These are phyloP conservation scores for Ormosia emarginata DNA, from an alignment of 306 rosid genomes.

Conservation along the genomic window DNA sequence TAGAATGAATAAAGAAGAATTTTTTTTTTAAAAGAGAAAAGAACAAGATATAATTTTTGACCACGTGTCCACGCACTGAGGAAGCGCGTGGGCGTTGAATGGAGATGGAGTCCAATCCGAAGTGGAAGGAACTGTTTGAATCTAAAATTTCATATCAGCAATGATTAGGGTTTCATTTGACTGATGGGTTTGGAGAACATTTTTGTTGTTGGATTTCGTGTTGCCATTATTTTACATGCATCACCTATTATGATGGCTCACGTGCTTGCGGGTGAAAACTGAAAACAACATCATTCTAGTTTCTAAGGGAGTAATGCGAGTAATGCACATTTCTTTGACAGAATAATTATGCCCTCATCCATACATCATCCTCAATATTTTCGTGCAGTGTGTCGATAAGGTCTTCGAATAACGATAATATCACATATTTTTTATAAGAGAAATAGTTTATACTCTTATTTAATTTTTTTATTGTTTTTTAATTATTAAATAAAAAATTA, in stretches of 20 bases:
- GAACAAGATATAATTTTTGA: neutral
- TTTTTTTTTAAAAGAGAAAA: neutral
- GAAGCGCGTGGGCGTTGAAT: neutral
- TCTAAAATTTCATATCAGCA: slow-evolving; percentile 42
- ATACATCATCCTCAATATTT: slow-evolving; percentile 45
- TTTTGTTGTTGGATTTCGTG: slow-evolving; percentile 20
- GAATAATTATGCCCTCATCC: slow-evolving; percentile 36
- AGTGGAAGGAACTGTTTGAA: slow-evolving; percentile 9
- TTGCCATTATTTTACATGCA: slow-evolving; percentile 13
- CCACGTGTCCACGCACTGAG: neutral
- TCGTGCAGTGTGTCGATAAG: slow-evolving; percentile 47
- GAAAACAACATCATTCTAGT: neutral
- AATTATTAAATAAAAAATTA: too few relatives aligned
- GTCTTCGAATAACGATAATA: too few relatives aligned
- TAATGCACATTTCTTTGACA: slow-evolving; percentile 11
- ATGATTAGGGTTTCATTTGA: slow-evolving; percentile 60
- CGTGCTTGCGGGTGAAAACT: neutral
- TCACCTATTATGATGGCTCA: slow-evolving; percentile 24
- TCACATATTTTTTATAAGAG: too few relatives aligned
- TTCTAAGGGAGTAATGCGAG: slow-evolving; percentile 19
- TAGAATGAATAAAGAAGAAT: neutral
- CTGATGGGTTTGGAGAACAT: slow-evolving; percentile 23
- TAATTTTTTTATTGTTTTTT: too few relatives aligned
- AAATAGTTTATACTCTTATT: too few relatives aligned
- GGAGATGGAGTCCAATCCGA: neutral